A percentile compares a stretch with the other conserved stretches of the same genome.
Evolutionary conservation across 2,329 filamentous ascomycete genomes (phyloP).

Genomic region (Stemphylium vesicarium): DNA sequence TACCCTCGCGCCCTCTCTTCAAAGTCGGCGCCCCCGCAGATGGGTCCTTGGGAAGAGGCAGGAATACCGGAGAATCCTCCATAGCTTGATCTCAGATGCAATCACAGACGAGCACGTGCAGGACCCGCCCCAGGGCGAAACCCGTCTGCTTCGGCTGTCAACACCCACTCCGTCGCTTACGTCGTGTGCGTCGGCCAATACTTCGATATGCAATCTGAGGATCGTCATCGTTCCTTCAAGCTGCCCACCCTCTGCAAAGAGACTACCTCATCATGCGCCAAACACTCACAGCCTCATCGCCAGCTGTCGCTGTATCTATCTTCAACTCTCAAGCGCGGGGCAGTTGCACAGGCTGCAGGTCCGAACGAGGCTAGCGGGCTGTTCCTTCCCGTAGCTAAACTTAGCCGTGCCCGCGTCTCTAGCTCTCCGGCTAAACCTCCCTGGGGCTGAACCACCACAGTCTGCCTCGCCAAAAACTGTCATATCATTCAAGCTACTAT

Average conservation of each 20-base stretch:
- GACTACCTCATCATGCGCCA: neutral
- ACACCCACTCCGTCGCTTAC: slow-evolving; percentile 6
- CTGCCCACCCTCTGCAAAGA: neutral
- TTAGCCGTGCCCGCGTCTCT: slow-evolving; percentile 12
- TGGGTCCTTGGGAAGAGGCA: slow-evolving; percentile 13
- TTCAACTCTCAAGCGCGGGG: slow-evolving; percentile 10
- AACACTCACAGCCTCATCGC: slow-evolving; percentile 7
- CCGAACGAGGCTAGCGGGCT: slow-evolving; percentile 4
- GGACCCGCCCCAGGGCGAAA: neutral
- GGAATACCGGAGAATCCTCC: slow-evolving; percentile 3
- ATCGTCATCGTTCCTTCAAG: too few relatives aligned
- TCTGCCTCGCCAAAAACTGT: slow-evolving; percentile 29
- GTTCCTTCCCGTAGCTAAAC: slow-evolving; percentile 19
- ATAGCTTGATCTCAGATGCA: slow-evolving; percentile 3
- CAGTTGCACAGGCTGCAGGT: slow-evolving; percentile 4
- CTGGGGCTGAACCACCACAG: slow-evolving; percentile 15
- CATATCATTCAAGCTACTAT: slow-evolving; percentile 6
- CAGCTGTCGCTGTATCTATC: slow-evolving; percentile 10
- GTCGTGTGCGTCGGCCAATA: slow-evolving; percentile 7
- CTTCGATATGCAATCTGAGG: neutral
- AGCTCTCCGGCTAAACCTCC: slow-evolving; percentile 11
- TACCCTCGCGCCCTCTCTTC: neutral
- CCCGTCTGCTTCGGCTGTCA: neutral
- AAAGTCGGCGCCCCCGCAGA: slow-evolving; percentile 11
- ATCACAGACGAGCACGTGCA: slow-evolving; percentile 11